phyloP scores from a whole-genome alignment of 2,329 filamentous ascomycete species.

The Pseudocercospora macadamiae region DNA sequence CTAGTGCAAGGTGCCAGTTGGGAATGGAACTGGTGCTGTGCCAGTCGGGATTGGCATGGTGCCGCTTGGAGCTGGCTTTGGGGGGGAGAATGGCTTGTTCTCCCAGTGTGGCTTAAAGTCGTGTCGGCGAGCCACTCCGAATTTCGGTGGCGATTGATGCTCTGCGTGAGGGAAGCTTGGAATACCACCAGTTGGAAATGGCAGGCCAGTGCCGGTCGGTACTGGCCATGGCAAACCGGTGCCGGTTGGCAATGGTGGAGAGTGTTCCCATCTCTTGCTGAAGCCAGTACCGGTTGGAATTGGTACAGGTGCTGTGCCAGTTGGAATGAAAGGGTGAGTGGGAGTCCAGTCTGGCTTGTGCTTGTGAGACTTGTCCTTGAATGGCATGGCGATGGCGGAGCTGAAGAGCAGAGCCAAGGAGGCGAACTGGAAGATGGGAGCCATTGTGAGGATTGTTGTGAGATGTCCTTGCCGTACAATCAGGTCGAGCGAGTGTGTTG shows the following conservation, averaged over 20 bases:
- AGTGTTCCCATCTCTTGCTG: not conserved
- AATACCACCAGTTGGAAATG: no score
- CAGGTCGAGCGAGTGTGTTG: not conserved
- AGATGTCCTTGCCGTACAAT: no score
- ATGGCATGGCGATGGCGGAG: slow-evolving; percentile 6
- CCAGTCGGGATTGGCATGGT: slow-evolving; percentile 5
- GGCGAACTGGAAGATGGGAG: slow-evolving; percentile 13
- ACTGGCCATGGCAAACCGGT: not conserved
- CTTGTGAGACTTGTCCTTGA: not conserved
- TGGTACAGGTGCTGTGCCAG: not conserved
- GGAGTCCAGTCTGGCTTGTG: not conserved
- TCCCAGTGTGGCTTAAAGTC: slow-evolving; percentile 15
- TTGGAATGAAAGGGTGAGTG: not conserved
- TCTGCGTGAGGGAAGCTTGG: no score
- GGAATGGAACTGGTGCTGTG: not conserved
- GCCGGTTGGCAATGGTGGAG: not conserved
- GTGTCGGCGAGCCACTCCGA: slow-evolving; percentile 9
- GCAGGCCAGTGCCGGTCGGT: not conserved
- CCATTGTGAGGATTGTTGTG: slow-evolving; percentile 10
- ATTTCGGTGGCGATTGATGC: no score
- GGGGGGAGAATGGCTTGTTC: not conserved
- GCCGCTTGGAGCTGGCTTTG: slow-evolving; percentile 1
- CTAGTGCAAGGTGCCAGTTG: not conserved
- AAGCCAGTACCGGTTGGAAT: not conserved
- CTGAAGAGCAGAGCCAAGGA: slow-evolving; percentile 11